Evolutionary conservation across 2,329 filamentous ascomycete genomes (phyloP), one percentile per base, ranked within the genome.

Genomic region (Xylariales sp.): DNA sequence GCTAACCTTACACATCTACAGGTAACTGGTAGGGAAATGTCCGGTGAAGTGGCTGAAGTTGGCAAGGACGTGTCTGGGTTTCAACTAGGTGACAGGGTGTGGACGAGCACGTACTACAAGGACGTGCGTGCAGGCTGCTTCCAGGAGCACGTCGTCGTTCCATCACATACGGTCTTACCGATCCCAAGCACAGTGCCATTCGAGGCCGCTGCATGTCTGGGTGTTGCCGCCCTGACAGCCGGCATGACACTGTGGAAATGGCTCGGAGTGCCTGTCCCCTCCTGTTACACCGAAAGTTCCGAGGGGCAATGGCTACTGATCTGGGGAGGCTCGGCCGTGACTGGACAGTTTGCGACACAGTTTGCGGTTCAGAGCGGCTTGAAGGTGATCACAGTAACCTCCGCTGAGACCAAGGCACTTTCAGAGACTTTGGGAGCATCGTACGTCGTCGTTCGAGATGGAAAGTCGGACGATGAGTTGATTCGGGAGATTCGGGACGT

Each of bases 191-290:
- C 55, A 21, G 48, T 66, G 12, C 43, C 51, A 10, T 60, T 65
- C 28, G 52, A 59, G 38, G 42, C 55, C 7, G 64, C 63, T 8
- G 57, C 64, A 4, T 64, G 60, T 16, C 54, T 68, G 3, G 66
- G 66, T 4, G 65, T 69, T 1, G 63, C 61, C 2, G 65, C 56
- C 12, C 50, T 68, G 10, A 68, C 66, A 10, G 64, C 66, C 3
- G 57, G 60, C 28, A 65, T 69, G 60, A 62, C 66, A 5, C 50
- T 69, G 9, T 66, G 65, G 54, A 58, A 61, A 32, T 69, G 65
- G 60, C 46, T 69, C 5, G 53, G 53, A 9, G 53, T 68, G n/a
- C 56, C 59, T 1, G 49, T 55, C 24, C 47, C 38, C 19, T 43
- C 42, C 35, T 40, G 28, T 33, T 32, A 21, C 31, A 43, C 19